phyloP scores from a whole-genome alignment of 345 rosid genomes.

The Garcia nutans region DNA sequence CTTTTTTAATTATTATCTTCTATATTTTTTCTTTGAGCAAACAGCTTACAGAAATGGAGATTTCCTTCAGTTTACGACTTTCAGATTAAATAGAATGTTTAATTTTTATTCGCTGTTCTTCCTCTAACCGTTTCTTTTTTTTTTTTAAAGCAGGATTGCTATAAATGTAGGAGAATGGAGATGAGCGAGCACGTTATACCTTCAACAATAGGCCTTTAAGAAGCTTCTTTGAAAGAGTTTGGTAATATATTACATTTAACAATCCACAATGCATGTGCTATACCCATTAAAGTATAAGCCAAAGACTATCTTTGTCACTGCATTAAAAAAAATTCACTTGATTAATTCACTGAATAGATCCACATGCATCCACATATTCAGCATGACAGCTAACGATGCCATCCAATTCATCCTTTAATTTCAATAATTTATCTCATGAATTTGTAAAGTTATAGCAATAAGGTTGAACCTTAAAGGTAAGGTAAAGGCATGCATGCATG shows the following conservation, averaged over 20 bases:
- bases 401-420: too few species aligned
- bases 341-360: background rate
- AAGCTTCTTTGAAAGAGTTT: constrained; percentile 9
- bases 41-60: background rate
- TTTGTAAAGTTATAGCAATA: too few species aligned
- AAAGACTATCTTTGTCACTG: background rate
- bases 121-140: background rate
- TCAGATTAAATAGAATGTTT: too few species aligned
- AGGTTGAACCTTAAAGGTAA: background rate
- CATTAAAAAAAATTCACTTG: background rate
- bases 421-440: too few species aligned
- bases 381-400: too few species aligned
- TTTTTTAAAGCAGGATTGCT: background rate
- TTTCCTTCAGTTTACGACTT: background rate
- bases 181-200: background rate
- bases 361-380: background rate
- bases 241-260: background rate
- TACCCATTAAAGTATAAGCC: background rate
- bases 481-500: background rate
- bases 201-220: background rate
- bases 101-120: background rate
- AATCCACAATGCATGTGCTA: background rate
- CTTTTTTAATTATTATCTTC: too few species aligned
- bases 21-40: background rate
- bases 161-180: background rate